These are phyloP conservation scores for Leccinum olivaceopallidum DNA, from an alignment of 768 basidiomycete genomes.

Conservation along the genomic window DNA sequence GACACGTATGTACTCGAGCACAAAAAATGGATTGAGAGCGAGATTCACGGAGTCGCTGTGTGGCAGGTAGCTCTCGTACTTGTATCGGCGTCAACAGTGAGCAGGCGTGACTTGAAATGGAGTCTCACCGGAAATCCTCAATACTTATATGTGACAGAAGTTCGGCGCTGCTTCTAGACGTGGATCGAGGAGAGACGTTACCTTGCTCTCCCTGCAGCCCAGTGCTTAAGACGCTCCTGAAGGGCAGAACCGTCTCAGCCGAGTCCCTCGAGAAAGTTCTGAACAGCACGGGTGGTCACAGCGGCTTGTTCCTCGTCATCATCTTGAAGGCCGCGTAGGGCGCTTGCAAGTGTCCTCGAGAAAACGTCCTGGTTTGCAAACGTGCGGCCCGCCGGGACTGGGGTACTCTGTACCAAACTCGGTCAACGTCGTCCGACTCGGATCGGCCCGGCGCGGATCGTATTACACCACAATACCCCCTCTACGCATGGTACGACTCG, in stretches of 20 bases:
- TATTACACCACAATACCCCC: too few relatives aligned
- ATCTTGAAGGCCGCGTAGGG: constrained; percentile 83
- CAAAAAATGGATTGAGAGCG: constrained; percentile 94
- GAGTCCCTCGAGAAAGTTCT: constrained; percentile 65
- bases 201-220: constrained; percentile 73
- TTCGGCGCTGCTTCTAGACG: neutral
- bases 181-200: constrained; percentile 30
- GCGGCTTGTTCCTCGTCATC: constrained; percentile 75
- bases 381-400: constrained; percentile 35
- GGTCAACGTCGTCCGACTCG: neutral
- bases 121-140: constrained; percentile 89
- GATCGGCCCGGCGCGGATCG: too few relatives aligned
- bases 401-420: neutral
- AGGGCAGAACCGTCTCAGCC: constrained; percentile 60
- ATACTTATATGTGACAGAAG: constrained; percentile 59
- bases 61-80: constrained; percentile 42
- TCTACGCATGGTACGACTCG: too few relatives aligned
- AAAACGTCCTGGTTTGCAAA: constrained; percentile 59
- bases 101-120: neutral
- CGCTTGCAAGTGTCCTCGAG: constrained; percentile 82
- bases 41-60: constrained; percentile 92
- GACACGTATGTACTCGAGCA: constrained; percentile 73
- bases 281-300: constrained; percentile 53
- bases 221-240: constrained; percentile 74
- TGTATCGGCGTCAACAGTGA: constrained; percentile 21